These are phyloP conservation scores for Microdochium nivale DNA, from an alignment of 2,329 filamentous ascomycete species.

Conservation along the genomic window DNA sequence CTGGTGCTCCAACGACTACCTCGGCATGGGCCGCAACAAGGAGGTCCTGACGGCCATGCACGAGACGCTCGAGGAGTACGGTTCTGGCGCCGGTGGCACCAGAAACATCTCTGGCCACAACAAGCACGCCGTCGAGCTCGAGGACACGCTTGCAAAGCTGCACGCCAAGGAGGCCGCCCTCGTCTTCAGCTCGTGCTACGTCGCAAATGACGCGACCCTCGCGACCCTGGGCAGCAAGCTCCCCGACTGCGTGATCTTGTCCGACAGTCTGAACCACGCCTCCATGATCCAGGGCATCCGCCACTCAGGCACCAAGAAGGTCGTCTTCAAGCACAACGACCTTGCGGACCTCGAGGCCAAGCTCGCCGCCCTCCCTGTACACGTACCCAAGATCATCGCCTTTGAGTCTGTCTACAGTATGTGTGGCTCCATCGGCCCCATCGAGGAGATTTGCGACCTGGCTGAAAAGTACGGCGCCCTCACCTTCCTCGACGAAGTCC, in stretches of 20 bases:
- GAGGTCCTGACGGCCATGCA: constrained; percentile 89
- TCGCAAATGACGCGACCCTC: constrained; percentile 94
- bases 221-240: constrained; percentile 95
- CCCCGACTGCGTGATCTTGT: constrained; percentile 94
- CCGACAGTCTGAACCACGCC: constrained; percentile 93
- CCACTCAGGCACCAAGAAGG: constrained; percentile 92
- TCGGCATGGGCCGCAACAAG: constrained; percentile 92
- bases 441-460: constrained; percentile 90
- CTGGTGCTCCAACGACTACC: constrained; percentile 98
- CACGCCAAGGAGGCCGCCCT: constrained; percentile 88
- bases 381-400: constrained; percentile 93
- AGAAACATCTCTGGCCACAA: constrained; percentile 98
- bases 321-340: constrained; percentile 99
- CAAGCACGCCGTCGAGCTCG: constrained; percentile 79
- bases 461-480: constrained; percentile 97
- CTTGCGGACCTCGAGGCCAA: constrained; percentile 88
- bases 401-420: constrained; percentile 99
- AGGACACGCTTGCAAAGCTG: constrained; percentile 73
- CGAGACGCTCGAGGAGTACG: constrained; percentile 87
- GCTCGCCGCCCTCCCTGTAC: constrained; percentile 73
- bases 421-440: constrained; percentile 95
- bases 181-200: constrained; percentile 96
- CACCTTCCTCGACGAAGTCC: constrained; percentile 96
- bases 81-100: constrained; percentile 89
- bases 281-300: constrained; percentile 99